Evolutionary conservation across 371 early-diverging fungal genomes (phyloP).

Genomic region (Mortierella sp.): DNA sequence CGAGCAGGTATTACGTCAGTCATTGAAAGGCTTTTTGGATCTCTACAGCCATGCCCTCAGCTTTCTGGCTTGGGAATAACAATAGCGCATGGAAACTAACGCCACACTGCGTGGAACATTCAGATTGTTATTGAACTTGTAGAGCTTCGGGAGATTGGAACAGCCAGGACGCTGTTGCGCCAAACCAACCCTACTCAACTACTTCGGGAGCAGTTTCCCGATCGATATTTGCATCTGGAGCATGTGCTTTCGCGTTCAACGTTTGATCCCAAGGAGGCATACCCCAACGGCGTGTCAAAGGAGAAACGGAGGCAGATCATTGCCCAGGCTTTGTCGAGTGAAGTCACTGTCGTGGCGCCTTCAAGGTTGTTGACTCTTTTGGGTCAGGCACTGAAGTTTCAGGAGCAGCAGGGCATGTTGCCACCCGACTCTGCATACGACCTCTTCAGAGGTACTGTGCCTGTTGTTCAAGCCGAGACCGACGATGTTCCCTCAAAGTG

Average conservation of each 20-base stretch:
- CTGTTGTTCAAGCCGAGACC: slow-evolving; percentile 71
- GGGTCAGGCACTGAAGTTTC: slow-evolving; percentile 89
- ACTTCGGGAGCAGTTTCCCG: slow-evolving; percentile 78
- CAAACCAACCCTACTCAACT: slow-evolving; percentile 90
- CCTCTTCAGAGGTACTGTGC: slow-evolving; percentile 78
- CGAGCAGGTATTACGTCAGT: slow-evolving; percentile 89
- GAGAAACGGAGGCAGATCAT: slow-evolving; percentile 81
- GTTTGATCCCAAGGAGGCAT: slow-evolving; percentile 72
- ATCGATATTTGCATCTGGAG: slow-evolving; percentile 87
- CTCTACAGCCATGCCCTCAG: neutral
- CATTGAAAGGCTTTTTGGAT: neutral
- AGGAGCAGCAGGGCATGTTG: slow-evolving; percentile 84
- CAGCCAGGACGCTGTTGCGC: slow-evolving; percentile 88
- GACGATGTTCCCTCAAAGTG: slow-evolving; percentile 78
- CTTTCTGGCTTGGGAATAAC: neutral
- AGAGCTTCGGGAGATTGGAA: slow-evolving; percentile 85
- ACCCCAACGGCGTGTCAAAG: slow-evolving; percentile 67
- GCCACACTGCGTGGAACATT: neutral
- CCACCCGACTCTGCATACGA: slow-evolving; percentile 77
- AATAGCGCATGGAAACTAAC: neutral
- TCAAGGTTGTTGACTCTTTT: slow-evolving; percentile 84
- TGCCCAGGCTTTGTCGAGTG: slow-evolving; percentile 76
- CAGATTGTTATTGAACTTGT: slow-evolving; percentile 88
- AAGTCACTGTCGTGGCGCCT: slow-evolving; percentile 85
- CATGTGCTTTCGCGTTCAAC: slow-evolving; percentile 75